Percentiles rank a stretch among this genome's conserved stretches.
Evolutionary conservation across 2,329 filamentous ascomycete genomes (phyloP).

Genomic region (Apiospora marii): DNA sequence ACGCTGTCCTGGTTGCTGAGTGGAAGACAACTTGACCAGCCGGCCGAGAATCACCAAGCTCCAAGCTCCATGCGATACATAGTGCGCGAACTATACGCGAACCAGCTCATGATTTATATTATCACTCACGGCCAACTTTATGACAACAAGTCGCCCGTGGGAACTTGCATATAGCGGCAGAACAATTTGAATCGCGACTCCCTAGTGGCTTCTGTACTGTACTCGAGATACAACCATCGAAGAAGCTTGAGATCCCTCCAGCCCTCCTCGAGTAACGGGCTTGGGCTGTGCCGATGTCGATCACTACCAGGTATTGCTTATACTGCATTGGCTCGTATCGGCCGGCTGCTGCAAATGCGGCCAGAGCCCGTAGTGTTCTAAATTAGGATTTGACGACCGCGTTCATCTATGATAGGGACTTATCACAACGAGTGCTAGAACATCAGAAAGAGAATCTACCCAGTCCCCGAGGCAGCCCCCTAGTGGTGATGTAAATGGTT

Average conservation of each 20-base stretch:
- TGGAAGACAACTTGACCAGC: background rate
- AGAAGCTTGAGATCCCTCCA: background rate
- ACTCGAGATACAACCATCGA: background rate
- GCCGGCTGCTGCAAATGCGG: background rate
- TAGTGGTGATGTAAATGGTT: background rate
- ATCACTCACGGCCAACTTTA: background rate
- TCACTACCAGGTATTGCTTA: conserved; percentile 7
- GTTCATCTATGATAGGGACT: background rate
- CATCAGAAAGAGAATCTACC: too few relatives aligned
- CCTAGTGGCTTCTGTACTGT: background rate
- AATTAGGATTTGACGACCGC: background rate
- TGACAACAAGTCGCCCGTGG: background rate
- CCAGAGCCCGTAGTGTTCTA: background rate
- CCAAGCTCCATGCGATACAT: background rate
- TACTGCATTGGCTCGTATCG: conserved; percentile 12
- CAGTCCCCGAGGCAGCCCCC: background rate
- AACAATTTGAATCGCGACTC: background rate
- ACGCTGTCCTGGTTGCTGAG: background rate
- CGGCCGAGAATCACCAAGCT: background rate
- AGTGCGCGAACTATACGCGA: background rate
- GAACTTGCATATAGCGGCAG: background rate
- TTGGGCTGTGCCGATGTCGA: conserved; percentile 1
- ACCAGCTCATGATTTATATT: background rate
- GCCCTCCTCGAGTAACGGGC: background rate
- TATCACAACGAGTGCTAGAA: background rate